Conservation (phyloP, 2,329 filamentous ascomycete genomes). For the Dryadomyces sulphureus region DNA sequence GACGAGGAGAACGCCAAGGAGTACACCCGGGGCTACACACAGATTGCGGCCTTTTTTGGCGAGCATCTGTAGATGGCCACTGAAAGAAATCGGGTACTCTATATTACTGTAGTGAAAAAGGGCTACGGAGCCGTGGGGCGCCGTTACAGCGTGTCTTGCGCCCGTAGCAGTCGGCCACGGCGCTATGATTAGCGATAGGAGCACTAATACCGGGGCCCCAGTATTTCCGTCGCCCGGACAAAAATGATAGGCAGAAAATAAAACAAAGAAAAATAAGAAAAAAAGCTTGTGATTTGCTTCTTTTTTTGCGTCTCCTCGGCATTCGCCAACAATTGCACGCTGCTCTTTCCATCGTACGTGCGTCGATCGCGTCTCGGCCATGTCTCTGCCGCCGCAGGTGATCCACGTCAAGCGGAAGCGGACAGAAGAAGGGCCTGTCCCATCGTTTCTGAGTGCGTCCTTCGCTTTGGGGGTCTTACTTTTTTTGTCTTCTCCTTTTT, state of each 20-base stretch:
- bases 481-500: conserved; percentile 1
- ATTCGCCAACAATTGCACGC: neutral
- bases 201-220: too few relatives aligned
- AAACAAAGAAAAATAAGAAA: neutral
- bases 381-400: conserved; percentile 43
- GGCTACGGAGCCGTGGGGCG: too few relatives aligned
- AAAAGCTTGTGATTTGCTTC: neutral
- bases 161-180: too few relatives aligned
- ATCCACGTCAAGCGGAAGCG: conserved; percentile 49
- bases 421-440: conserved; percentile 37
- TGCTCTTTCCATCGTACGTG: too few relatives aligned
- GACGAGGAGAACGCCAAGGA: conserved; percentile 28
- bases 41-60: conserved; percentile 25
- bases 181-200: too few relatives aligned
- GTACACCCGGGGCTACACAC: conserved; percentile 33
- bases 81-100: too few relatives aligned
- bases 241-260: neutral
- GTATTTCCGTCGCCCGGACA: neutral
- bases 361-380: conserved; percentile 13
- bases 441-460: conserved; percentile 35
- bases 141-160: too few relatives aligned
- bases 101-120: too few relatives aligned
- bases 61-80: conserved; percentile 26
- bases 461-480: neutral
- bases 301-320: neutral